Evolutionary conservation across 768 basidiomycete species (phyloP).

Genomic region (Dendrothele bispora): DNA sequence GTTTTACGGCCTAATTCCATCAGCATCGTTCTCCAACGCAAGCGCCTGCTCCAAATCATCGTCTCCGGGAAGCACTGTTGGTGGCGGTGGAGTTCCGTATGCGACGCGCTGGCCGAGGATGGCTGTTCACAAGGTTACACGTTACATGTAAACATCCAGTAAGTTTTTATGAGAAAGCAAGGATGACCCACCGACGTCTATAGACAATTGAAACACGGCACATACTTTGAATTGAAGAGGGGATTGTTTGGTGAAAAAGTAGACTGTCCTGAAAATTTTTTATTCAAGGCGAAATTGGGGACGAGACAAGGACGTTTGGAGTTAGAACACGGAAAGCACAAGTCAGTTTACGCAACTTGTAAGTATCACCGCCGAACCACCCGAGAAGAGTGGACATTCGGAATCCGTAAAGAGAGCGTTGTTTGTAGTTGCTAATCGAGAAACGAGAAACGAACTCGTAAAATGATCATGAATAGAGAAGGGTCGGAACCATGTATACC

Average conservation of each 20-base stretch:
- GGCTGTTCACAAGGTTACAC: too few species aligned
- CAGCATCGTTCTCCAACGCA: slow-evolving; percentile 64
- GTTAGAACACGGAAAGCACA: too few species aligned
- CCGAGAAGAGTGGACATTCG: slow-evolving; percentile 79
- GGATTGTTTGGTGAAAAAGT: slow-evolving; percentile 74
- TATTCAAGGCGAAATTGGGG: slow-evolving; percentile 7
- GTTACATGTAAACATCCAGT: too few species aligned
- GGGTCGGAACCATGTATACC: slow-evolving; percentile 43
- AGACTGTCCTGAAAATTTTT: slow-evolving; percentile 65
- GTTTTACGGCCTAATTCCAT: too few species aligned
- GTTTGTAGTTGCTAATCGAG: slow-evolving; percentile 67
- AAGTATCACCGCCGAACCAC: slow-evolving; percentile 82
- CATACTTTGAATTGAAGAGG: slow-evolving; percentile 84
- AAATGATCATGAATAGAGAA: slow-evolving; percentile 3
- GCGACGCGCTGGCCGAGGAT: slow-evolving; percentile 73
- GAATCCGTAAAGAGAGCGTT: slow-evolving; percentile 81
- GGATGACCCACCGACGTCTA: slow-evolving; percentile 76
- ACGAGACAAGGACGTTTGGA: slow-evolving; percentile 3
- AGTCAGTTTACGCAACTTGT: slow-evolving; percentile 80
- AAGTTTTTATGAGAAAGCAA: too few species aligned
- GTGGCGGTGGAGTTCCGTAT: slow-evolving; percentile 73
- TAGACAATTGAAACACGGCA: slow-evolving; percentile 78
- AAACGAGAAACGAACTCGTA: slow-evolving; percentile 4
- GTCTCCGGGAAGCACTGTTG: slow-evolving; percentile 44
- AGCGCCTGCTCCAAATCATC: slow-evolving; percentile 79